These are phyloP conservation scores for Calonectria pseudoturangicola DNA, from an alignment of 2,329 filamentous ascomycete genomes.

Conservation along the genomic window DNA sequence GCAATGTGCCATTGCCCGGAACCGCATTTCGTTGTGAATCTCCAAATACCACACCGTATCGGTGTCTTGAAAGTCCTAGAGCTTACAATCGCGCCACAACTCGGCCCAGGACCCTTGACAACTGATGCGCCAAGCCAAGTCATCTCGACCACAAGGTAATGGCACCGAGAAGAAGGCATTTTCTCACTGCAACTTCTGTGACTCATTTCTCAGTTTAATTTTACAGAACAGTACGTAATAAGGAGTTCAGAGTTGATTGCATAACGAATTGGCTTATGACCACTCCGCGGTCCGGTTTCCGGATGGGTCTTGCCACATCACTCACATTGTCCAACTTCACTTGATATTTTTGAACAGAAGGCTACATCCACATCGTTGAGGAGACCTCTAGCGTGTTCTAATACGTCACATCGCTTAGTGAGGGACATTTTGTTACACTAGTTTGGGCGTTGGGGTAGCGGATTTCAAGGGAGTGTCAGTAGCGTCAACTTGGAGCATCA, in stretches of 20 bases:
- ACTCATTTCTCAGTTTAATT: neutral
- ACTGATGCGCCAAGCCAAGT: neutral
- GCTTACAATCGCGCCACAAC: neutral
- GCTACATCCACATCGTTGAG: neutral
- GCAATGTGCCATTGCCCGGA: neutral
- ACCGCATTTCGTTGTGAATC: neutral
- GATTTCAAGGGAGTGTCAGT: constrained; percentile 6
- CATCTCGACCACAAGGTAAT: neutral
- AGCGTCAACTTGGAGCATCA: neutral
- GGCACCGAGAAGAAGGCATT: neutral
- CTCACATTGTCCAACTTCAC: neutral
- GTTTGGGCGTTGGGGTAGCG: neutral
- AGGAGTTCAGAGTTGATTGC: neutral
- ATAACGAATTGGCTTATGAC: neutral
- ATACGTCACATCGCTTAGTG: neutral
- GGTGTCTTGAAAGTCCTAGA: neutral
- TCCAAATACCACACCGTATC: neutral
- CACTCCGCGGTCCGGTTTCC: neutral
- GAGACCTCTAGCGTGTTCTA: neutral
- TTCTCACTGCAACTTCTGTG: neutral
- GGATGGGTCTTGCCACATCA: neutral
- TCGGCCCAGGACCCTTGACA: neutral
- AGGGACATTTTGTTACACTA: constrained; percentile 8
- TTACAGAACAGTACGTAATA: neutral
- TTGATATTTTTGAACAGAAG: constrained; percentile 3